Evolutionary conservation across 1,284 basidiomycete genomes (phyloP).

Genomic region (Acaromyces ingoldii): DNA sequence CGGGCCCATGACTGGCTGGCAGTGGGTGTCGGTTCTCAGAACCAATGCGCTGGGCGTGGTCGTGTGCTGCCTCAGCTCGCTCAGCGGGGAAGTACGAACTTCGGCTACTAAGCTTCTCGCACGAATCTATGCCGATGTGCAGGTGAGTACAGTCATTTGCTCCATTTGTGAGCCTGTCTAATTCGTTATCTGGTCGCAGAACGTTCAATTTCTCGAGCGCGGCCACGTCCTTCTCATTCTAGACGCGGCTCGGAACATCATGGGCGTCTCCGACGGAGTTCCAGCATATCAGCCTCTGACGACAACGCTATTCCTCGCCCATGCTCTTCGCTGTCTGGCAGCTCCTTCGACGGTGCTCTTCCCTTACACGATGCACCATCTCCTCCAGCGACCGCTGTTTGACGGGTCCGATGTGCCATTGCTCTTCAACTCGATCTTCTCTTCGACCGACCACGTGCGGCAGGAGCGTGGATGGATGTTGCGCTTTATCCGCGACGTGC

Average conservation of each 20-base stretch:
- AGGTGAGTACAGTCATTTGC: no score
- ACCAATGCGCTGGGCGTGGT: slow-evolving; percentile 73
- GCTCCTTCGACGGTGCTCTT: slow-evolving; percentile 75
- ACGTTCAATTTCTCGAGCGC: slow-evolving; percentile 74
- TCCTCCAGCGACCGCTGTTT: slow-evolving; percentile 72
- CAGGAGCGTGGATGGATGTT: slow-evolving; percentile 79
- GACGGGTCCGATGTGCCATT: slow-evolving; percentile 75
- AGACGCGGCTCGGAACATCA: slow-evolving; percentile 57
- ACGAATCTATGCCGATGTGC: slow-evolving; percentile 39
- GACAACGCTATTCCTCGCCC: slow-evolving; percentile 71
- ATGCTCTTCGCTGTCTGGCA: slow-evolving; percentile 71
- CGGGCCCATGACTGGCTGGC: slow-evolving; percentile 59
- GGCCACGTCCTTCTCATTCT: slow-evolving; percentile 72
- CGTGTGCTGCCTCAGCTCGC: slow-evolving; percentile 69
- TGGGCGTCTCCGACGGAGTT: slow-evolving; percentile 11
- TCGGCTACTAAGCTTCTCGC: slow-evolving; percentile 55
- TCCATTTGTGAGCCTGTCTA: no score
- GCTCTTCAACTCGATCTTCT: slow-evolving; percentile 76
- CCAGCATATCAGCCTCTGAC: slow-evolving; percentile 63
- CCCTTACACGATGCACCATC: slow-evolving; percentile 71
- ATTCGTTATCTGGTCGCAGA: no score
- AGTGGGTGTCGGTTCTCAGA: slow-evolving; percentile 79
- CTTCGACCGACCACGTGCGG: slow-evolving; percentile 68
- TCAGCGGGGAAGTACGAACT: slow-evolving; percentile 61
- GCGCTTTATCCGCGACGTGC: slow-evolving; percentile 73